phyloP scores from a whole-genome alignment of 352 stramenopile species.

The Globisporangium solare region DNA sequence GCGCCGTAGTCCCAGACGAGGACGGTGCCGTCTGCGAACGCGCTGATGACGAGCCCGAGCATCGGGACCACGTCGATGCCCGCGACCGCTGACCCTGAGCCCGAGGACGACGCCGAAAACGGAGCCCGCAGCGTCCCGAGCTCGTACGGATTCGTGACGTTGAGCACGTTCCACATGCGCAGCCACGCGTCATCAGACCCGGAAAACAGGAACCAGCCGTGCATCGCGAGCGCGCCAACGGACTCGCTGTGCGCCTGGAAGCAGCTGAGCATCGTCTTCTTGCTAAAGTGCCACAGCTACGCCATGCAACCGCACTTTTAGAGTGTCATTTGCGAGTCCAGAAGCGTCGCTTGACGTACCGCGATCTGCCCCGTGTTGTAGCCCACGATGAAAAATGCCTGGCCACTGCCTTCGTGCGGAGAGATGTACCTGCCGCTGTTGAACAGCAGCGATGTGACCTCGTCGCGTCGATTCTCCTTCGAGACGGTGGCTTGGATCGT shows the following conservation, averaged over 20 bases:
- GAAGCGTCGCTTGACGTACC: constrained; percentile 14
- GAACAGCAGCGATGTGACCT: constrained; percentile 51
- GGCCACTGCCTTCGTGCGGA: constrained; percentile 13
- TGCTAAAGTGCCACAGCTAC: constrained; percentile 55
- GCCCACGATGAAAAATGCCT: constrained; percentile 58
- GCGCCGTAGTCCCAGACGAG: constrained; percentile 29
- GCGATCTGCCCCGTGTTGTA: constrained; percentile 45
- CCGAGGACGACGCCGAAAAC: constrained; percentile 25
- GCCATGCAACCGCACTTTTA: neutral
- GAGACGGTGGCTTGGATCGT: constrained; percentile 10
- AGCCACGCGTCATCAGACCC: constrained; percentile 62
- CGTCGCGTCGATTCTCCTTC: constrained; percentile 28
- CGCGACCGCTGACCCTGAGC: constrained; percentile 40
- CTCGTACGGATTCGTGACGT: constrained; percentile 45
- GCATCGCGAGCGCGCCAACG: constrained; percentile 42
- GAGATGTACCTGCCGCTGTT: constrained; percentile 40
- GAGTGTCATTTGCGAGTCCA: neutral
- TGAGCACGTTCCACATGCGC: constrained; percentile 64
- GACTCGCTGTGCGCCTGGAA: constrained; percentile 55
- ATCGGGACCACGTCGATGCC: constrained; percentile 38
- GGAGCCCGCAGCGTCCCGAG: constrained; percentile 41
- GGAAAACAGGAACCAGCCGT: constrained; percentile 76
- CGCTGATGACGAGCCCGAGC: constrained; percentile 39
- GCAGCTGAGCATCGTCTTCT: constrained; percentile 31
- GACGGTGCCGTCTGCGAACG: constrained; percentile 46